These are phyloP conservation scores for Rhizopus sp. DNA, from an alignment of 371 early-diverging fungal genomes.

Conservation along the genomic window DNA sequence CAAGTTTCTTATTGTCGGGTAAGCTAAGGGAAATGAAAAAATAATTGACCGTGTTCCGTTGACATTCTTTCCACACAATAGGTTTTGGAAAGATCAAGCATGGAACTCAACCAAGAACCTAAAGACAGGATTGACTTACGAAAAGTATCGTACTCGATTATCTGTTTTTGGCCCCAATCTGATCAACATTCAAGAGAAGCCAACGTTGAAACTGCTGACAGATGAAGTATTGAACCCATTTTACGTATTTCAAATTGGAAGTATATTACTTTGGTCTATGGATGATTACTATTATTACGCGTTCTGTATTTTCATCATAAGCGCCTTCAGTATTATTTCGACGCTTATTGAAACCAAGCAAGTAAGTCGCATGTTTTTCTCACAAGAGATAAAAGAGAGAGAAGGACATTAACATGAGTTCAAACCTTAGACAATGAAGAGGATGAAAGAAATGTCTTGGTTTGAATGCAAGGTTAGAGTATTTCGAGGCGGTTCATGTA, in stretches of 20 bases:
- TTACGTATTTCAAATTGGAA: slow-evolving; percentile 92
- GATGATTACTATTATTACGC: slow-evolving; percentile 98
- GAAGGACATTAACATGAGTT: not conserved
- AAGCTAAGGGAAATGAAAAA: slow-evolving; percentile 9
- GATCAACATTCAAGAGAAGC: slow-evolving; percentile 82
- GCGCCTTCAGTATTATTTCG: slow-evolving; percentile 72
- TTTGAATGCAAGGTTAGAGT: slow-evolving; percentile 82
- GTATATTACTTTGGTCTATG: slow-evolving; percentile 88
- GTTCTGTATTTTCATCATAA: slow-evolving; percentile 86
- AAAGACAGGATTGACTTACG: slow-evolving; percentile 58
- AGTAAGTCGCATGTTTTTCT: slow-evolving; percentile 31
- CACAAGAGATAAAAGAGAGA: not conserved
- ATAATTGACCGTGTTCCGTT: not conserved
- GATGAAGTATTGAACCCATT: slow-evolving; percentile 93
- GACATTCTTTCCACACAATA: slow-evolving; percentile 5
- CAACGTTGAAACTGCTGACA: slow-evolving; percentile 70
- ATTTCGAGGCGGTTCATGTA: slow-evolving; percentile 71
- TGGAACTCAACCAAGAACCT: slow-evolving; percentile 60
- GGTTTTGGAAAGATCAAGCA: slow-evolving; percentile 74
- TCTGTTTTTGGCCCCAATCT: slow-evolving; percentile 86
- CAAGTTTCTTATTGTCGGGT: slow-evolving; percentile 71
- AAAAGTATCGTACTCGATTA: slow-evolving; percentile 59
- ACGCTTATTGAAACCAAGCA: slow-evolving; percentile 86
- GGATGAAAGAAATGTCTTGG: slow-evolving; percentile 85
- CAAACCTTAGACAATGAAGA: slow-evolving; percentile 58